Evolutionary conservation across 345 rosid genomes (phyloP).

Genomic region (Eutrema heterophyllum): DNA sequence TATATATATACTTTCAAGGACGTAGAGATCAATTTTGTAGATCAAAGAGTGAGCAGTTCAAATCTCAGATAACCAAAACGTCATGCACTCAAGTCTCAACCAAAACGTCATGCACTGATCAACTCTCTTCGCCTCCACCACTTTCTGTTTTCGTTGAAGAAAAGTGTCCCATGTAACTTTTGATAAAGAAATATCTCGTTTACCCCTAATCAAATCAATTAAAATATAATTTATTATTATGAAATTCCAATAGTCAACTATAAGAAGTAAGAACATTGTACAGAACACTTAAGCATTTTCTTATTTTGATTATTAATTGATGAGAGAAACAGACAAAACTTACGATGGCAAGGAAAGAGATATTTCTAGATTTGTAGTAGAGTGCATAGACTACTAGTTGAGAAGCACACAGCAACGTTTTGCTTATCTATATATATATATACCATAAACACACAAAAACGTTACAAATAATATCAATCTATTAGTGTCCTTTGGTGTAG

Average conservation of each 20-base stretch:
- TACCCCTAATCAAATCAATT: neutral
- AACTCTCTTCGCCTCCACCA: neutral
- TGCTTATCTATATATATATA: conserved; percentile 38
- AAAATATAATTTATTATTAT: too few relatives aligned
- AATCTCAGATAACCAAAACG: conserved; percentile 36
- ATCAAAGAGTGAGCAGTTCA: conserved; percentile 39
- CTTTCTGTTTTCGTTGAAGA: neutral
- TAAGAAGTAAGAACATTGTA: neutral
- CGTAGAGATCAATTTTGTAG: conserved; percentile 31
- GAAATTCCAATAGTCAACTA: neutral
- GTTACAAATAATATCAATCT: neutral
- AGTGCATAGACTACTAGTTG: conserved; percentile 40
- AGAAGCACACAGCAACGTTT: conserved; percentile 26
- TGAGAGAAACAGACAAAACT: neutral
- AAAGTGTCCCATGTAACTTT: too few relatives aligned
- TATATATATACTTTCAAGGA: conserved; percentile 42
- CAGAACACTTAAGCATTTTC: neutral
- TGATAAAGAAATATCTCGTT: too few relatives aligned
- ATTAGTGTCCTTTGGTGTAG: conserved; percentile 28
- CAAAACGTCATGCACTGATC: neutral
- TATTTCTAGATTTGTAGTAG: conserved; percentile 17
- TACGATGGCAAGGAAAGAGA: neutral
- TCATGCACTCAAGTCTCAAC: conserved; percentile 53
- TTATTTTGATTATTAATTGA: neutral
- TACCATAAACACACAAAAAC: neutral